Percentiles rank a stretch among this genome's conserved stretches.
Evolutionary conservation across 2,329 filamentous ascomycete species (phyloP).

Genomic region (Chaetothyriales sp.): DNA sequence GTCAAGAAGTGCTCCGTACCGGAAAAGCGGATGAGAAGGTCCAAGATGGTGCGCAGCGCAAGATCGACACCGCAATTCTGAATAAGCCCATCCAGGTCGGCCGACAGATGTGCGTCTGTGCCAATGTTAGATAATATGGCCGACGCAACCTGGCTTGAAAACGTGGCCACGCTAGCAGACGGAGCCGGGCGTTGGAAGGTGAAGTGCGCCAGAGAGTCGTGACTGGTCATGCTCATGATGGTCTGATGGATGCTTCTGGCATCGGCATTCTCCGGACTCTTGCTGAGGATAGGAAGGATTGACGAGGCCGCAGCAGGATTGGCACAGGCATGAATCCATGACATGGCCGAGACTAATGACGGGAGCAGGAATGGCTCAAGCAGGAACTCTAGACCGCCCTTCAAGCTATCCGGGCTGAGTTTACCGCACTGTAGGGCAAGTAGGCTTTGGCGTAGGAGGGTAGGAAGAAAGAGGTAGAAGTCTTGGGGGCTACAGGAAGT

Average conservation of each 20-base stretch:
- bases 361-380: constrained; percentile 49
- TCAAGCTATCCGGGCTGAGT: constrained; percentile 42
- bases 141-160: constrained; percentile 33
- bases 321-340: constrained; percentile 39
- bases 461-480: constrained; percentile 48
- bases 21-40: constrained; percentile 29
- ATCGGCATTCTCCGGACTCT: constrained; percentile 43
- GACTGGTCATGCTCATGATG: constrained; percentile 38
- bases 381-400: constrained; percentile 48
- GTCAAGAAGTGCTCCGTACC: constrained; percentile 27
- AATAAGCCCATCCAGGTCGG: constrained; percentile 3
- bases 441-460: constrained; percentile 46
- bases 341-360: constrained; percentile 43
- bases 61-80: constrained; percentile 22
- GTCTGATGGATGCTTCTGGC: constrained; percentile 46
- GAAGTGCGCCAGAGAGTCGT: constrained; percentile 36
- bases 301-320: constrained; percentile 30
- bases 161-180: constrained; percentile 33
- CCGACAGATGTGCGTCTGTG: constrained; percentile 3
- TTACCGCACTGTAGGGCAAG: constrained; percentile 41
- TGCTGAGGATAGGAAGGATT: constrained; percentile 42
- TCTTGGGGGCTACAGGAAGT: constrained; percentile 49
- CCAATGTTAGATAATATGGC: constrained; percentile 27
- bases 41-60: constrained; percentile 25
- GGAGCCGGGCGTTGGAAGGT: constrained; percentile 33